Percentiles rank a stretch among this genome's conserved stretches.
These are phyloP conservation scores for Pseudogymnoascus sp. DNA, from an alignment of 2,329 filamentous ascomycete genomes.

Conservation along the genomic window DNA sequence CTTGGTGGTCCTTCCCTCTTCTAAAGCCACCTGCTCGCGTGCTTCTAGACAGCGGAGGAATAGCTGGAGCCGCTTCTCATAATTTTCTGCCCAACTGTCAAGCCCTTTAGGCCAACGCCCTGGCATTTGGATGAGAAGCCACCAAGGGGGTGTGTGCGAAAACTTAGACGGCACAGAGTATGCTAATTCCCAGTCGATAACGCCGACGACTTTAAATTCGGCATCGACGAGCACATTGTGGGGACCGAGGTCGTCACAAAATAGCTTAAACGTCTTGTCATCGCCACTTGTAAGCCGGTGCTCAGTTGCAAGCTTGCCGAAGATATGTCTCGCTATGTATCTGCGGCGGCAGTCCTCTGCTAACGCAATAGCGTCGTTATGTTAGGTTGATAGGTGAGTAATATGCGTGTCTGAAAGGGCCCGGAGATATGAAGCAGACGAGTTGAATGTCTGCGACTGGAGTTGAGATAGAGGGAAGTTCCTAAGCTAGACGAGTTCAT, in stretches of 20 bases:
- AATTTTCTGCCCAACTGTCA: slow-evolving; percentile 8
- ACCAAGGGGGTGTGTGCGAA: slow-evolving; percentile 16
- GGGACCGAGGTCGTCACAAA: slow-evolving; percentile 17
- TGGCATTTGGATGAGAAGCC: slow-evolving; percentile 16
- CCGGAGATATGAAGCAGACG: slow-evolving; percentile 32
- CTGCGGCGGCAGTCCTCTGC: slow-evolving; percentile 28
- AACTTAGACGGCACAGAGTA: slow-evolving; percentile 17
- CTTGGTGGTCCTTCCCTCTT: not conserved
- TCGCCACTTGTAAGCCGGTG: not conserved
- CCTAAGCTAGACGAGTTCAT: slow-evolving; percentile 28
- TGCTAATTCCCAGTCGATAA: slow-evolving; percentile 19
- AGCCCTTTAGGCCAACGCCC: slow-evolving; percentile 15
- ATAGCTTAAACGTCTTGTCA: slow-evolving; percentile 13
- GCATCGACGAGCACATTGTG: slow-evolving; percentile 16
- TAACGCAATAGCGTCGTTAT: slow-evolving; percentile 31
- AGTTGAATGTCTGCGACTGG: slow-evolving; percentile 24
- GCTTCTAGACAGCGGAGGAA: slow-evolving; percentile 4
- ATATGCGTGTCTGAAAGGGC: slow-evolving; percentile 37
- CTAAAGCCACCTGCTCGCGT: slow-evolving; percentile 6
- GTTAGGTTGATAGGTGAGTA: slow-evolving; percentile 32
- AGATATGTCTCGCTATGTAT: slow-evolving; percentile 30
- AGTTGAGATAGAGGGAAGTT: slow-evolving; percentile 17
- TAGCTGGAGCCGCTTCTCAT: slow-evolving; percentile 6
- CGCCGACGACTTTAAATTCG: slow-evolving; percentile 13
- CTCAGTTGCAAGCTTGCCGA: slow-evolving; percentile 25